Evolutionary conservation across 2,329 filamentous ascomycete genomes (phyloP), one percentile per base, ranked within the genome.

Genomic region (Simplicillium aogashimaense): DNA sequence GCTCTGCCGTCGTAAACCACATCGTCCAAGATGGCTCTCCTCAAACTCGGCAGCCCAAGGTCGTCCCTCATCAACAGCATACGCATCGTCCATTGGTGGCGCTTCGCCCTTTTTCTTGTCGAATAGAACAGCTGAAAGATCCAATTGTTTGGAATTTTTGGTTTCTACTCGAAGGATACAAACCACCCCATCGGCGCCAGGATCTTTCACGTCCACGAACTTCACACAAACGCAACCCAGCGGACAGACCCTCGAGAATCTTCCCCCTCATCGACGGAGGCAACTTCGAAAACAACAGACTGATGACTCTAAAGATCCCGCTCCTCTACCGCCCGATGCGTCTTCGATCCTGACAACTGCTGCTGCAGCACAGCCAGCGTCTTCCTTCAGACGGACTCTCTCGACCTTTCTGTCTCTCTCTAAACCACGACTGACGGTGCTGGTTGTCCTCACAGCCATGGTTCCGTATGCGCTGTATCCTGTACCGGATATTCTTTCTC

Each of bases 381-480:
- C 66, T 47, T 78, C 77, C 13, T 42, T 75, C 39, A 73, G 74
- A 17, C 85, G 88, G 42, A 73, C 78, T 41, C 57, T 92, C 47
- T 85, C 88, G 16, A 81, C 86, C 25, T 87, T 87, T 53, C 81
- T 98, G 47, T 86, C 92, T 18, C 80, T 98, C 49, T 84, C 89
- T n/a, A 98, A 98, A 59, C 92, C 92, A 3, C 87, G 90, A 39
- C 78, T 98, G 37, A 90, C 87, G 7, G 83, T 94, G 51, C 79
- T 98, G 36, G 83, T 98, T 45, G 83, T 95, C 28, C 79, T 98
- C 36, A 87, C 87, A 0, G 86, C 90, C 20, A 95, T 92, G 59
- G 84, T 86, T 3, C 78, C 90, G 3, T 98, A 97, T 61, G 86
- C 87, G 13, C 71, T 98, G 41, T 98, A 95, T 59, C 92, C 92